Conservation (phyloP, 768 basidiomycete genomes). For the Mycena galopus region DNA sequence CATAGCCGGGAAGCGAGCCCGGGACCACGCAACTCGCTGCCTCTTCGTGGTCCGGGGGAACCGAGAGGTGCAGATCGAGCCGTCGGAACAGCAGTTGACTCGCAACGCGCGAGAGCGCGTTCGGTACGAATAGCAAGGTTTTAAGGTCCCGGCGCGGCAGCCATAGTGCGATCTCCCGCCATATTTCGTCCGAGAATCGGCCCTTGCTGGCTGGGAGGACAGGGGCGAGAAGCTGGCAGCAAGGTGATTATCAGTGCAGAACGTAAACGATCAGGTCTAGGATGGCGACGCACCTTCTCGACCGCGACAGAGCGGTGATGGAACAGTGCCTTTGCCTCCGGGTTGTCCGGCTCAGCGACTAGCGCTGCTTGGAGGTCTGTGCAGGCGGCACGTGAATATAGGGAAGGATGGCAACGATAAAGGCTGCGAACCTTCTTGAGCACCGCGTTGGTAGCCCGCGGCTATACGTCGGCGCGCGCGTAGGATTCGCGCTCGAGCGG, state of each 20-base stretch:
- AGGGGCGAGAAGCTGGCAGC: conserved; percentile 52
- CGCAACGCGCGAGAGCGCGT: conserved; percentile 76
- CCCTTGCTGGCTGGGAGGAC: conserved; percentile 58
- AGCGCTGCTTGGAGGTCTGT: conserved; percentile 78
- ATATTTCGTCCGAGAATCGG: conserved; percentile 76
- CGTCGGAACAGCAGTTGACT: conserved; percentile 75
- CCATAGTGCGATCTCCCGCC: conserved; percentile 75
- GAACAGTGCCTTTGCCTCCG: conserved; percentile 73
- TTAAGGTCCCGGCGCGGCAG: conserved; percentile 76
- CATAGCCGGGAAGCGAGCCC: conserved; percentile 46
- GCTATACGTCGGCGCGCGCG: conserved; percentile 77
- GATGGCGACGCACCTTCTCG: conserved; percentile 62
- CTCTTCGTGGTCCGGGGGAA: conserved; percentile 47
- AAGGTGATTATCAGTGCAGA: neutral
- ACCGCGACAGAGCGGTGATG: conserved; percentile 68
- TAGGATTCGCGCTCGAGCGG: conserved; percentile 72
- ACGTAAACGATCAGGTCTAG: neutral
- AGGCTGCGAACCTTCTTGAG: conserved; percentile 68
- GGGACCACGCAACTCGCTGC: conserved; percentile 31
- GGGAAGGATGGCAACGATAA: conserved; percentile 10
- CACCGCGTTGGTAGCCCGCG: conserved; percentile 69
- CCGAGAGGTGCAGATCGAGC: conserved; percentile 73
- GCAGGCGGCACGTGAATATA: conserved; percentile 3
- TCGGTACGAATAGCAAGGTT: conserved; percentile 72
- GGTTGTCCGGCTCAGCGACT: conserved; percentile 74